Percentiles rank a stretch among this genome's conserved stretches.
phyloP scores from a whole-genome alignment of 257 asterid species.

The Avicennia marina region DNA sequence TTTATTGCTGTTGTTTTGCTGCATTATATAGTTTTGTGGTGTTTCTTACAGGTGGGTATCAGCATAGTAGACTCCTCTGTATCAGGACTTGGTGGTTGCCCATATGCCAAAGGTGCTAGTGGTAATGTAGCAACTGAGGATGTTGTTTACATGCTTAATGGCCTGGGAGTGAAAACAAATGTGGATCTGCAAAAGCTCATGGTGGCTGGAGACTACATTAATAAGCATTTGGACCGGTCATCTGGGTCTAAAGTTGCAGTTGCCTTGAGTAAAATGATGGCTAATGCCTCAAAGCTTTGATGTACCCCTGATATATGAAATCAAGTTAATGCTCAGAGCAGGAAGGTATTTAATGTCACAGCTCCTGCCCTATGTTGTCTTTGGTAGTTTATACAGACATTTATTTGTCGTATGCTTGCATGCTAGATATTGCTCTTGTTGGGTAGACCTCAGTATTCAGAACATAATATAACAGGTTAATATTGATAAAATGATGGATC shows the following conservation, averaged over 20 bases:
- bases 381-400: too few species aligned
- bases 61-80: conserved; percentile 76
- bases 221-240: conserved; percentile 60
- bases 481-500: too few species aligned
- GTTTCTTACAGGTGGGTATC: conserved; percentile 72
- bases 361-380: too few species aligned
- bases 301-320: too few species aligned
- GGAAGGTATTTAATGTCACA: too few species aligned
- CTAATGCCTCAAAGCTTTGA: conserved; percentile 70
- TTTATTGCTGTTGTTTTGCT: background rate
- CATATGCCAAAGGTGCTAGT: conserved; percentile 95
- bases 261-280: conserved; percentile 52
- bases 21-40: background rate
- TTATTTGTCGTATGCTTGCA: too few species aligned
- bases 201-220: conserved; percentile 80
- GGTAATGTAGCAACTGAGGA: conserved; percentile 98
- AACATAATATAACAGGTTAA: too few species aligned
- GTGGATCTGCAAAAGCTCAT: conserved; percentile 67
- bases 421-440: too few species aligned
- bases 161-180: conserved; percentile 71
- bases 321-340: too few species aligned
- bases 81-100: conserved; percentile 96
- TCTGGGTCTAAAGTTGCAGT: conserved; percentile 79
- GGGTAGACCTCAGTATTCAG: too few species aligned
- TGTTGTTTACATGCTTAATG: conserved; percentile 87